Percentiles rank a stretch among this genome's conserved stretches.
Evolutionary conservation across 2,329 filamentous ascomycete species (phyloP).

Genomic region (Alternaria sp.): DNA sequence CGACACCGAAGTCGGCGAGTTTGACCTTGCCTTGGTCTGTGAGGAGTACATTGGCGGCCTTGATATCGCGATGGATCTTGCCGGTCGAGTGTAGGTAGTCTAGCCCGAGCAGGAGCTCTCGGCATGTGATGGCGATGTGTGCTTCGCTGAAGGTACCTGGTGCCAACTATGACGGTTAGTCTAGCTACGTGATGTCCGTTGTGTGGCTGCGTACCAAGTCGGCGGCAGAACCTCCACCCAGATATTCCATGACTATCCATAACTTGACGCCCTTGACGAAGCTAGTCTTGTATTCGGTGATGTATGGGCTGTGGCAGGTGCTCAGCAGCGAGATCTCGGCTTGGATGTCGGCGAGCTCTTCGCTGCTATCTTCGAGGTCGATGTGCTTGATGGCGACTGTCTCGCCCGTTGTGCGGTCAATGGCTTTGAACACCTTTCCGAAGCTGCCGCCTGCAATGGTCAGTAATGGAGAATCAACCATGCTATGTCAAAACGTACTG

Average conservation of each 20-base stretch:
- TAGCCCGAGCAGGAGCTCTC: constrained; percentile 85
- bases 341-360: constrained; percentile 98
- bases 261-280: constrained; percentile 96
- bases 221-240: constrained; percentile 93
- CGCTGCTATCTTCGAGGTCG: constrained; percentile 97
- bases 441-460: constrained; percentile 80
- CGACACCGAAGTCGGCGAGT: constrained; percentile 95
- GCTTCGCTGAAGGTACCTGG: constrained; percentile 85
- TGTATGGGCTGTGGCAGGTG: constrained; percentile 90
- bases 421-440: constrained; percentile 94
- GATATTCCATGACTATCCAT: constrained; percentile 99
- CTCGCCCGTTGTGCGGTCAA: constrained; percentile 87
- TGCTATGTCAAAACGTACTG: constrained; percentile 65
- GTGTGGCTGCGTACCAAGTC: constrained; percentile 72
- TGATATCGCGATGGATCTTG: constrained; percentile 96
- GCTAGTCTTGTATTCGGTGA: constrained; percentile 95
- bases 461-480: constrained; percentile 7
- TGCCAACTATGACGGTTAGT: constrained; percentile 70
- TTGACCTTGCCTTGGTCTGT: constrained; percentile 91
- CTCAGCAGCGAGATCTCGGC: constrained; percentile 95
- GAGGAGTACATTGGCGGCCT: constrained; percentile 95
- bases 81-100: constrained; percentile 93
- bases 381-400: constrained; percentile 98
- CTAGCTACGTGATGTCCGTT: background rate
- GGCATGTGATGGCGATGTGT: constrained; percentile 93